Conservation (phyloP, 768 basidiomycete species). For the Lyophyllum shimeji region DNA sequence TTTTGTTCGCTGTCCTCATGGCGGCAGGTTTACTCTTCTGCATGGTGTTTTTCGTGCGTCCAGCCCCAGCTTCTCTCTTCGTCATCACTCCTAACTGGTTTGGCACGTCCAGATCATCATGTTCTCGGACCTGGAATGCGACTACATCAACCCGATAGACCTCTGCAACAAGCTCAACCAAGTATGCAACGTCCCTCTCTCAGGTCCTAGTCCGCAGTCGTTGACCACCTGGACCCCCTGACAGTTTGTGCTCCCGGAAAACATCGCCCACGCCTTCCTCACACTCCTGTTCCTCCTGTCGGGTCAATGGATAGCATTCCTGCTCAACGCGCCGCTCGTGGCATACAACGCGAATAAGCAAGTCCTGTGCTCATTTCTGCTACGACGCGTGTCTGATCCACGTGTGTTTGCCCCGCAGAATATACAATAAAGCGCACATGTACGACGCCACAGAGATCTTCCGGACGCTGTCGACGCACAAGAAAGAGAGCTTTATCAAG, state of each 20-base stretch:
- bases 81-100: neutral
- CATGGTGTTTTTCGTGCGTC: slow-evolving; percentile 98
- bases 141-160: slow-evolving; percentile 99
- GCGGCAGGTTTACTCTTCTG: slow-evolving; percentile 95
- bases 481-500: slow-evolving; percentile 95
- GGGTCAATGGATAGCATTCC: slow-evolving; percentile 93
- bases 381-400: neutral
- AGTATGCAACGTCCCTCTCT: slow-evolving; percentile 41
- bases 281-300: slow-evolving; percentile 87
- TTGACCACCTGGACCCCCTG: neutral
- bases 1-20: slow-evolving; percentile 94
- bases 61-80: neutral
- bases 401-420: slow-evolving; percentile 45
- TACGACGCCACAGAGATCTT: slow-evolving; percentile 99
- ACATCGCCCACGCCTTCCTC: slow-evolving; percentile 91
- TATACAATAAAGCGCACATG: slow-evolving; percentile 93
- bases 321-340: slow-evolving; percentile 87
- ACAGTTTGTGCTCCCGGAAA: slow-evolving; percentile 97
- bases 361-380: slow-evolving; percentile 28
- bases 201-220: neutral
- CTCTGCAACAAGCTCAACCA: slow-evolving; percentile 99
- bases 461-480: slow-evolving; percentile 88
- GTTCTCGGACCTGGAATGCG: slow-evolving; percentile 99
- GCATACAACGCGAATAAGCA: slow-evolving; percentile 94
- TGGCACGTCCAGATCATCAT: slow-evolving; percentile 82